Evolutionary conservation across 345 rosid genomes (phyloP).

Genomic region (Heritiera littoralis): DNA sequence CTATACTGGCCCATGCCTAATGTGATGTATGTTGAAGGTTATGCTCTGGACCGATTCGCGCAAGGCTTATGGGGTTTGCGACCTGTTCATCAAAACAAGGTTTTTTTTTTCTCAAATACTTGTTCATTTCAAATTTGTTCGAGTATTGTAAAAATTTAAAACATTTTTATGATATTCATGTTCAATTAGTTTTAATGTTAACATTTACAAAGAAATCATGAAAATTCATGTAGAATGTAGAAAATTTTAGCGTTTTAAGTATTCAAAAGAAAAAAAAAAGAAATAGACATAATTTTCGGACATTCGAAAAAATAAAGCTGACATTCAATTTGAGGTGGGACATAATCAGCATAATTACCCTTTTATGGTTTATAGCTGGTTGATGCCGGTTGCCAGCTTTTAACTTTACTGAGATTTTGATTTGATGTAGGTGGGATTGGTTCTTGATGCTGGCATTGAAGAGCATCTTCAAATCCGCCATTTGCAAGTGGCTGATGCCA

Average conservation of each 20-base stretch:
- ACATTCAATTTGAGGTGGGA: not conserved
- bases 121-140: not conserved
- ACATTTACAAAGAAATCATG: not conserved
- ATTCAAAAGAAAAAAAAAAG: not conserved
- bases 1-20: constrained; percentile 64
- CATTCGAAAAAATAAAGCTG: not conserved
- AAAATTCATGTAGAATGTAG: not conserved
- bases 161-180: not conserved
- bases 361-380: not conserved
- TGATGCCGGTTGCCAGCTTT: constrained; percentile 9
- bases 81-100: constrained; percentile 69
- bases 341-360: not conserved
- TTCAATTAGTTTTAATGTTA: not conserved
- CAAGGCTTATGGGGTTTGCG: constrained; percentile 56
- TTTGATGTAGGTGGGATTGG: constrained; percentile 58
- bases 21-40: constrained; percentile 63
- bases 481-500: constrained; percentile 68
- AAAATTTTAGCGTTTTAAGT: not conserved
- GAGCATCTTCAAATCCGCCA: constrained; percentile 55
- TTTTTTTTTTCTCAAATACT: constrained; percentile 12
- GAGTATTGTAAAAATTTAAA: not conserved
- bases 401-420: constrained; percentile 7
- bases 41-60: constrained; percentile 64
- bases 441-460: constrained; percentile 65
- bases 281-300: not conserved